phyloP scores from a whole-genome alignment of 2,329 filamentous ascomycete genomes.

The Sarocladium oryzae region DNA sequence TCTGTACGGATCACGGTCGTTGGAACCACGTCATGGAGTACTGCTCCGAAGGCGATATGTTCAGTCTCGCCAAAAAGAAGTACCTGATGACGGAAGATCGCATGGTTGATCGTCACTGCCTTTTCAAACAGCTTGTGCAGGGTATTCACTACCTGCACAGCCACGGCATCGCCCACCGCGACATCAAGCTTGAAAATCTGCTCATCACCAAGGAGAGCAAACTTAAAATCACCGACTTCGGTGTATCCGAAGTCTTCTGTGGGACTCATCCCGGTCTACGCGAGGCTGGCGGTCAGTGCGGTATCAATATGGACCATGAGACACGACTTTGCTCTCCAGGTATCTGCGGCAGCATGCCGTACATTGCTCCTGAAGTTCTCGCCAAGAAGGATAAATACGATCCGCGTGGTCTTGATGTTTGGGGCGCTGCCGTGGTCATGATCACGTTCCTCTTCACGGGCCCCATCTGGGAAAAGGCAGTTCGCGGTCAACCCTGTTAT shows the following conservation, averaged over 20 bases:
- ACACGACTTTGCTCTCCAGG: conserved; percentile 68
- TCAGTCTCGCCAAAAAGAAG: conserved; percentile 63
- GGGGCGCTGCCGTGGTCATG: conserved; percentile 80
- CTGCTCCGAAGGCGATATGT: conserved; percentile 76
- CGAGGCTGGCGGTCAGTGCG: conserved; percentile 66
- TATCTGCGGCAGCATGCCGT: conserved; percentile 78
- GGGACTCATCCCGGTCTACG: conserved; percentile 75
- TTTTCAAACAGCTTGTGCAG: conserved; percentile 84
- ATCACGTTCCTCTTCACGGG: conserved; percentile 67
- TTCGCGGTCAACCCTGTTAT: conserved; percentile 51
- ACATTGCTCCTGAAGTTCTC: conserved; percentile 81
- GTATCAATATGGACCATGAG: conserved; percentile 59
- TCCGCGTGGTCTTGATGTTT: conserved; percentile 75
- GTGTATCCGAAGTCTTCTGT: conserved; percentile 78
- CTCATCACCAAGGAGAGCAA: conserved; percentile 73
- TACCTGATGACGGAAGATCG: conserved; percentile 61
- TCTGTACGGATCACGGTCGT: conserved; percentile 67
- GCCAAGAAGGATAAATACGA: conserved; percentile 60
- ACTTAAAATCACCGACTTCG: conserved; percentile 88
- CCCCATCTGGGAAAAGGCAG: conserved; percentile 68
- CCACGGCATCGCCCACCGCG: conserved; percentile 82
- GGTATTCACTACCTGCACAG: conserved; percentile 76
- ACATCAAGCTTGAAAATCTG: conserved; percentile 86
- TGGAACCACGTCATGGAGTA: conserved; percentile 96
- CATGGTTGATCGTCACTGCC: conserved; percentile 64